These are phyloP conservation scores for Galium porrigens DNA, from an alignment of 305 asterid species.

Conservation along the genomic window DNA sequence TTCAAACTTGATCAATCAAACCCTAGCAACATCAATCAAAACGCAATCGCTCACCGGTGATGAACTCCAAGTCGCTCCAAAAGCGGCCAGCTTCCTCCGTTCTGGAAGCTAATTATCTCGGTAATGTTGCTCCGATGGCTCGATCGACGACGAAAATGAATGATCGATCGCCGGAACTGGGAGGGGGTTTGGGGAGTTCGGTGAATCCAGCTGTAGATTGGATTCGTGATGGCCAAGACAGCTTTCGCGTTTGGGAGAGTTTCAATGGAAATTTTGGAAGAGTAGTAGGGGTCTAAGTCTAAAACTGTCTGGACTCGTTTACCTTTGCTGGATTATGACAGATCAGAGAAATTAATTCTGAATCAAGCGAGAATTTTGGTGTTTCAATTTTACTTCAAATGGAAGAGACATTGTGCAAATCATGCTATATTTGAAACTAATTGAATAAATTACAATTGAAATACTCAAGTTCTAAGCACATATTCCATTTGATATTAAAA, in stretches of 20 bases:
- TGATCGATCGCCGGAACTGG: slow-evolving; percentile 8
- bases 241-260: not conserved
- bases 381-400: too few relatives aligned
- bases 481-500: too few relatives aligned
- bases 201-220: not conserved
- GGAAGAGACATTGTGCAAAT: too few relatives aligned
- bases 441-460: too few relatives aligned
- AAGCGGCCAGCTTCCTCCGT: not conserved
- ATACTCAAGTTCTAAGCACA: too few relatives aligned
- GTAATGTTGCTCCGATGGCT: not conserved
- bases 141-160: not conserved
- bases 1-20: not conserved
- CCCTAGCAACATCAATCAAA: slow-evolving; percentile 15
- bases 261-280: not conserved
- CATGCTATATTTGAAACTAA: too few relatives aligned
- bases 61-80: slow-evolving; percentile 4
- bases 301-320: not conserved
- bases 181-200: not conserved
- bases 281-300: not conserved
- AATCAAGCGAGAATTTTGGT: not conserved
- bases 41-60: slow-evolving; percentile 21
- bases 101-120: not conserved
- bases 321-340: not conserved
- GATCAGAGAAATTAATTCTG: not conserved
- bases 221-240: not conserved